These are phyloP conservation scores for Phanerochaete carnosa DNA, from an alignment of 768 basidiomycete genomes.

Conservation along the genomic window DNA sequence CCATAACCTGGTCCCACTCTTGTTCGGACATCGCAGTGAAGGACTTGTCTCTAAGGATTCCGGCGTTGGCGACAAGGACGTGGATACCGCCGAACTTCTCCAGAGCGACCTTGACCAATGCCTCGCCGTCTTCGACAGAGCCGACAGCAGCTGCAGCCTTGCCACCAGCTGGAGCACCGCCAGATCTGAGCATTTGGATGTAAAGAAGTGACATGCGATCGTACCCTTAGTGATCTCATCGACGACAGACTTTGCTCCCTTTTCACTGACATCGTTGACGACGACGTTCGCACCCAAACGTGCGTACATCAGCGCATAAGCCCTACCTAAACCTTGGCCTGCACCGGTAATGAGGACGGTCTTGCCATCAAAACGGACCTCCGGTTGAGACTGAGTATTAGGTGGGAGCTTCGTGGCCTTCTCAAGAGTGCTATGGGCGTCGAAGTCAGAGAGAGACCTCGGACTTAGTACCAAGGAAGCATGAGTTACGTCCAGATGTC, in stretches of 20 bases:
- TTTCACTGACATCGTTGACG: slow-evolving; percentile 90
- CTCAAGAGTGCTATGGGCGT: slow-evolving; percentile 55
- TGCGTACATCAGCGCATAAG: slow-evolving; percentile 89
- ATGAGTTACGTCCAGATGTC: not conserved
- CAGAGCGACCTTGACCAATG: slow-evolving; percentile 81
- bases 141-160: slow-evolving; percentile 80
- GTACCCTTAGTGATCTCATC: slow-evolving; percentile 80
- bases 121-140: slow-evolving; percentile 90
- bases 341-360: slow-evolving; percentile 94
- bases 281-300: slow-evolving; percentile 95
- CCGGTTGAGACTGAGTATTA: slow-evolving; percentile 66
- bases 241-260: slow-evolving; percentile 79
- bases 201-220: slow-evolving; percentile 11
- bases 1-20: slow-evolving; percentile 93
- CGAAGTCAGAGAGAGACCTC: slow-evolving; percentile 55
- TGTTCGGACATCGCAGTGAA: slow-evolving; percentile 85
- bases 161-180: slow-evolving; percentile 63
- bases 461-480: slow-evolving; percentile 45
- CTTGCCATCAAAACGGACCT: slow-evolving; percentile 82
- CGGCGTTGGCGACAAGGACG: slow-evolving; percentile 88
- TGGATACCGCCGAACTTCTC: slow-evolving; percentile 89
- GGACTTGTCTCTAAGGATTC: slow-evolving; percentile 90
- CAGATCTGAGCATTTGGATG: not conserved
- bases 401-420: slow-evolving; percentile 56
- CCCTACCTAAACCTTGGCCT: slow-evolving; percentile 90